Conservation (phyloP, 352 stramenopile species). For the Globisporangium polare region DNA sequence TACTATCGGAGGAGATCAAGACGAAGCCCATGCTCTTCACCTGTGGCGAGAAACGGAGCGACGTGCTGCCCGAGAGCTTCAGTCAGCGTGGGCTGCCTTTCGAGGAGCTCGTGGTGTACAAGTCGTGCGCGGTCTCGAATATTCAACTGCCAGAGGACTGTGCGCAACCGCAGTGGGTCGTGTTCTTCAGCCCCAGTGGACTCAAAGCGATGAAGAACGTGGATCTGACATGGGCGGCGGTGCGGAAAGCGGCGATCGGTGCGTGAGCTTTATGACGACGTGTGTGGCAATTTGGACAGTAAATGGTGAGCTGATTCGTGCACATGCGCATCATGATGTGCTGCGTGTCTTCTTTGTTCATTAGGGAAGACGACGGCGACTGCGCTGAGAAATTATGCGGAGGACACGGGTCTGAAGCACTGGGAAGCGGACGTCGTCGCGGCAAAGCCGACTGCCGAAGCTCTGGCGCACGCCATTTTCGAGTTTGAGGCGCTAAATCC, state of each 20-base stretch:
- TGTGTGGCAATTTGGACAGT: not conserved
- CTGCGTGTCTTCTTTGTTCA: not conserved
- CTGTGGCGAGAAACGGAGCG: constrained; percentile 67
- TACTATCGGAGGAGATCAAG: constrained; percentile 27
- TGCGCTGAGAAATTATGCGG: constrained; percentile 41
- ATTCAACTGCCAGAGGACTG: constrained; percentile 38
- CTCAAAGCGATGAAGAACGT: constrained; percentile 51
- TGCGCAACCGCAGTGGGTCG: constrained; percentile 52
- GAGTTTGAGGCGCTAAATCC: constrained; percentile 26
- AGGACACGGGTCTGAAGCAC: constrained; percentile 29
- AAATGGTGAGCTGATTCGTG: not conserved
- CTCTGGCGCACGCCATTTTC: constrained; percentile 47
- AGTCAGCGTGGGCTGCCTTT: constrained; percentile 32
- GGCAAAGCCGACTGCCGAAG: constrained; percentile 49
- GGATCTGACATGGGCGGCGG: constrained; percentile 37
- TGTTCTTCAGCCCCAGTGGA: constrained; percentile 81
- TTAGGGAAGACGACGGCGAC: constrained; percentile 68
- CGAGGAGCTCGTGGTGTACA: constrained; percentile 67
- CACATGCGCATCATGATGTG: not conserved
- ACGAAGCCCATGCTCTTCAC: constrained; percentile 68
- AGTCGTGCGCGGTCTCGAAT: constrained; percentile 41
- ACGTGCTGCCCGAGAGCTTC: constrained; percentile 67
- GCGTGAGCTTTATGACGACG: not conserved
- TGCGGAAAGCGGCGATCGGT: constrained; percentile 80
- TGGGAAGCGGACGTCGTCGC: constrained; percentile 58